These are phyloP conservation scores for Leccinum barrowsii DNA, from an alignment of 768 basidiomycete genomes.

Conservation along the genomic window DNA sequence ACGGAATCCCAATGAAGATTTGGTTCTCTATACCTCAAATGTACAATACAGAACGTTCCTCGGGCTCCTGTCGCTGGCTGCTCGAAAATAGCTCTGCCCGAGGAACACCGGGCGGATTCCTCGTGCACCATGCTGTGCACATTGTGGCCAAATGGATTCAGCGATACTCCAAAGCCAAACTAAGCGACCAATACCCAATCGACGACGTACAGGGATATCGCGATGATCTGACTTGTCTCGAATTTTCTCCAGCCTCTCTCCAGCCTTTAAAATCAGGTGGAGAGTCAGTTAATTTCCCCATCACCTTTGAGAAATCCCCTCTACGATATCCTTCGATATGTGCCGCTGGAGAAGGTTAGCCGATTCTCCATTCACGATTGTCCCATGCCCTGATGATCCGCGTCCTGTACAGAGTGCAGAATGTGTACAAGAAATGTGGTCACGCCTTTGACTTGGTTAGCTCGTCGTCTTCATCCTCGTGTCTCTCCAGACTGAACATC, in stretches of 20 bases:
- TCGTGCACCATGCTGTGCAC: constrained; percentile 24
- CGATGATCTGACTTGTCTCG: constrained; percentile 21
- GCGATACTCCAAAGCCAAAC: constrained; percentile 19
- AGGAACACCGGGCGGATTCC: constrained; percentile 30
- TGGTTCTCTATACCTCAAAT: constrained; percentile 19
- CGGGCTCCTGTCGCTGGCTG: constrained; percentile 4
- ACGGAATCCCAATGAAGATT: constrained; percentile 20
- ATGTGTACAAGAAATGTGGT: constrained; percentile 54
- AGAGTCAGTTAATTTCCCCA: neutral
- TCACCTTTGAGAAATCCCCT: constrained; percentile 11
- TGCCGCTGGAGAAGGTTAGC: constrained; percentile 70
- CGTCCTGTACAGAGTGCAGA: constrained; percentile 50
- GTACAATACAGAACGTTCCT: constrained; percentile 17
- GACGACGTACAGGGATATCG: constrained; percentile 22
- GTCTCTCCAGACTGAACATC: constrained; percentile 10
- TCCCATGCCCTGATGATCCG: constrained; percentile 3
- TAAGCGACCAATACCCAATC: constrained; percentile 25
- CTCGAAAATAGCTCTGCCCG: constrained; percentile 30
- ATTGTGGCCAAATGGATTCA: constrained; percentile 16
- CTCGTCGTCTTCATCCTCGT: constrained; percentile 13
- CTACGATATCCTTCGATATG: constrained; percentile 42
- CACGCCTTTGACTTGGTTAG: constrained; percentile 55
- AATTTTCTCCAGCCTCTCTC: constrained; percentile 14
- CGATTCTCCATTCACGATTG: constrained; percentile 9
- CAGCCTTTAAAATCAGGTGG: constrained; percentile 25